Conservation (phyloP, 768 basidiomycete genomes). For the Tylopilus balloui region DNA sequence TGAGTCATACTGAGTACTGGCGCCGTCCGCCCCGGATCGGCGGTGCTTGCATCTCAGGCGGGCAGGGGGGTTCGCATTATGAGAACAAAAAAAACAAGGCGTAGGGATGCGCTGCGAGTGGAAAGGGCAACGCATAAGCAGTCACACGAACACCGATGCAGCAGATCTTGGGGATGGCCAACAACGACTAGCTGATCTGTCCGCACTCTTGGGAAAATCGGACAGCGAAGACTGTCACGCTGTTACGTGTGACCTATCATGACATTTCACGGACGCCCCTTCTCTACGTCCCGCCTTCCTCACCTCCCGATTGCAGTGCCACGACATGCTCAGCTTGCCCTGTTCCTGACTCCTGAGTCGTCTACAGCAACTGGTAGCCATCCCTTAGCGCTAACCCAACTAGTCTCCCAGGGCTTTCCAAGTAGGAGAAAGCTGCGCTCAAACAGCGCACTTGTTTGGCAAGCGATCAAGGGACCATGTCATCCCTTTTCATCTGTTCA, state of each 20-base stretch:
- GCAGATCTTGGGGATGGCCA: slow-evolving; percentile 14
- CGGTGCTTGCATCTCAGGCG: slow-evolving; percentile 9
- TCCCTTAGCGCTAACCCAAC: slow-evolving; percentile 5
- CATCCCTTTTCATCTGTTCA: slow-evolving; percentile 28
- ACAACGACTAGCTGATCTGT: slow-evolving; percentile 5
- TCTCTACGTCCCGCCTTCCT: not conserved
- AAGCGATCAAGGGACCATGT: slow-evolving; percentile 31
- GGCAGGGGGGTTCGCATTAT: not conserved
- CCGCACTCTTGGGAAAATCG: slow-evolving; percentile 10
- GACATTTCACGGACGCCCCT: not conserved
- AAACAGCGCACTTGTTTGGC: slow-evolving; percentile 26
- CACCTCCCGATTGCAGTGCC: not conserved
- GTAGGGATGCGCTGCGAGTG: not conserved
- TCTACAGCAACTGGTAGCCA: not conserved
- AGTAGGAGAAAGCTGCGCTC: slow-evolving; percentile 16
- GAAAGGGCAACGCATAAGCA: not conserved
- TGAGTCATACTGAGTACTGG: slow-evolving; percentile 13
- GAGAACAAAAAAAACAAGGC: slow-evolving; percentile 1
- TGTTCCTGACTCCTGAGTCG: slow-evolving; percentile 5
- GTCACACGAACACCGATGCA: not conserved
- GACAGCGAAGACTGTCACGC: slow-evolving; percentile 16
- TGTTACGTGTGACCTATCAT: slow-evolving; percentile 14
- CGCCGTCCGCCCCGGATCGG: slow-evolving; percentile 13
- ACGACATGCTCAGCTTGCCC: slow-evolving; percentile 5
- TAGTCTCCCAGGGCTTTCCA: slow-evolving; percentile 6